Base-by-base conservation (phyloP, 2,329 filamentous ascomycete species). In the Chrysosphaeria jannelii region DNA sequence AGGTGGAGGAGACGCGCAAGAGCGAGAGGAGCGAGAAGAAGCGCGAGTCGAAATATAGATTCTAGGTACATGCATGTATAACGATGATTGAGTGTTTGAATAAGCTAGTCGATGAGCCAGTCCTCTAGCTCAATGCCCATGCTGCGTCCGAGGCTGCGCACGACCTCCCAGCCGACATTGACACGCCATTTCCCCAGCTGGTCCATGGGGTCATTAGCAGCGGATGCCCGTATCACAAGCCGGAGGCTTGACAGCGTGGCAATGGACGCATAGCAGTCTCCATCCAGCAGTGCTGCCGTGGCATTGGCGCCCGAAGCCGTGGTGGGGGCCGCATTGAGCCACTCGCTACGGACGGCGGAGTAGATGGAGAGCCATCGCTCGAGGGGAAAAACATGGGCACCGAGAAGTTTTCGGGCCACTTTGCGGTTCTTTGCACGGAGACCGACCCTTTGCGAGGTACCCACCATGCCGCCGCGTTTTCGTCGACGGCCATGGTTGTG, bases 341-440 rank as follows among this genome's bases (percentile, higher is more conserved):
- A 62, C 38, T 63, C 58, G 11, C 36, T 40, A 10, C 63, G 42
- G 28, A 79, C 55, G 1, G 68, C 62, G 7, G 61, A 56, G 31
- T 76, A 70, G 13, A 85, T 75, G 6, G 74, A 69, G 25, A 81
- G 51, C 51, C 81, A 59, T 16, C 74, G 54, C 43, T 85, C 74
- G 9, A 81, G 46, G 5, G 72, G 55, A 35, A 85, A 85, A 1
- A 68, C 63, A 30, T 71, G 65, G 1, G 74, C 67, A 7, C 70
- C 70, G 4, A 85, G 56, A 3, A 81, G 48, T 41, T 75, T 74
- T 13, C 74, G 55, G 8, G 71, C 61, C 12, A 81, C 74, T 41
- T 72, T 72, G 26, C 68, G 56, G 34, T 66, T 58, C 36, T 63
- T 65, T 25, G 44, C 38, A 24, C 41, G 40, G 10, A 23, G 23